A percentile compares a stretch with the other conserved stretches of the same genome.
Evolutionary conservation across 2,329 filamentous ascomycete species (phyloP).

Genomic region (Eutypa lata): DNA sequence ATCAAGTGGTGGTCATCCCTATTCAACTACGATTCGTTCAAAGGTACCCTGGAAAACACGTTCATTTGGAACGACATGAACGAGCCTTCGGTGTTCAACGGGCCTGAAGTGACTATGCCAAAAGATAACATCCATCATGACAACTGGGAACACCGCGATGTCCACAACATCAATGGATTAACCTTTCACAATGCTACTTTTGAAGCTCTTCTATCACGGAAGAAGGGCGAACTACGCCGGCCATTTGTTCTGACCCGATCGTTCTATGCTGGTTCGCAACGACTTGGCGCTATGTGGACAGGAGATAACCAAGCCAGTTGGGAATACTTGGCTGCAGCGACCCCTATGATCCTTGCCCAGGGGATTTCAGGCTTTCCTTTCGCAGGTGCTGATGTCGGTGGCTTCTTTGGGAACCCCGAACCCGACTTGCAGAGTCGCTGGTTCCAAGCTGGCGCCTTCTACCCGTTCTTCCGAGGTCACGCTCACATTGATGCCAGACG

Average conservation of each 20-base stretch:
- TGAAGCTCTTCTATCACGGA: slow-evolving; percentile 77
- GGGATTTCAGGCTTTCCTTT: slow-evolving; percentile 94
- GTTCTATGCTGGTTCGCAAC: slow-evolving; percentile 88
- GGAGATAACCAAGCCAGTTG: slow-evolving; percentile 95
- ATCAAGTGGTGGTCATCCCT: slow-evolving; percentile 87
- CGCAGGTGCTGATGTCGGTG: slow-evolving; percentile 90
- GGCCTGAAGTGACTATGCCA: slow-evolving; percentile 96
- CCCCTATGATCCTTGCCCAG: slow-evolving; percentile 92
- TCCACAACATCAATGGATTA: slow-evolving; percentile 94
- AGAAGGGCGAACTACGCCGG: slow-evolving; percentile 78
- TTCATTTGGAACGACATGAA: slow-evolving; percentile 99
- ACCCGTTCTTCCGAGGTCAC: slow-evolving; percentile 96
- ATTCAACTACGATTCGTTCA: slow-evolving; percentile 86
- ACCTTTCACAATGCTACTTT: slow-evolving; percentile 95
- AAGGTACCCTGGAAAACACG: slow-evolving; percentile 79
- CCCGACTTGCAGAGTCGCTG: slow-evolving; percentile 89
- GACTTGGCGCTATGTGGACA: slow-evolving; percentile 95
- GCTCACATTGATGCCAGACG: slow-evolving; percentile 95
- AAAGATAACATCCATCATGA: slow-evolving; percentile 94
- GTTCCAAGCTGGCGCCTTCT: slow-evolving; percentile 96
- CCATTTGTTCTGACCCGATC: slow-evolving; percentile 92
- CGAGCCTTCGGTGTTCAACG: slow-evolving; percentile 97
- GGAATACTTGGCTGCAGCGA: slow-evolving; percentile 82
- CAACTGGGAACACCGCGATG: slow-evolving; percentile 93
- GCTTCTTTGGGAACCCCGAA: slow-evolving; percentile 96